Conservation (phyloP, 2,329 filamentous ascomycete species). For the Fusarium veterinarium region DNA sequence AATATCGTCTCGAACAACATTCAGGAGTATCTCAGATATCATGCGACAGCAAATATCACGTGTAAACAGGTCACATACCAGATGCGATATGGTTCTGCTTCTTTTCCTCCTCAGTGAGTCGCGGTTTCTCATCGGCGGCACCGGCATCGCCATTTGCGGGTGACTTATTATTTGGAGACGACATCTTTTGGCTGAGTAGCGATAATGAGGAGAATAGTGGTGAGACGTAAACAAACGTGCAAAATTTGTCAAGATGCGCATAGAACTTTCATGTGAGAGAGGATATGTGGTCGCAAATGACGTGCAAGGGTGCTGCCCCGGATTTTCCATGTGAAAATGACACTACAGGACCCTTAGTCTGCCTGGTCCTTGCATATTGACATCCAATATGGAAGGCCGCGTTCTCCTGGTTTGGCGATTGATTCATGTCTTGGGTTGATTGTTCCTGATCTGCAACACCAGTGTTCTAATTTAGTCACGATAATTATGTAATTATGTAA, state of each 20-base stretch:
- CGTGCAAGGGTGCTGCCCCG: conserved; percentile 49
- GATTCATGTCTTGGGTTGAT: neutral
- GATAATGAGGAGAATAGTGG: neutral
- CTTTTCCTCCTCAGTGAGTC: conserved; percentile 65
- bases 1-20: too few species aligned
- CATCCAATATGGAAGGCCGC: conserved; percentile 25
- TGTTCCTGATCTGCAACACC: conserved; percentile 21
- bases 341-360: conserved; percentile 33
- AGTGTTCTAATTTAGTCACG: neutral
- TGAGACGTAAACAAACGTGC: neutral
- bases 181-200: conserved; percentile 30
- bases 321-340: conserved; percentile 46
- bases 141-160: conserved; percentile 37
- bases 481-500: neutral
- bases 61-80: conserved; percentile 50
- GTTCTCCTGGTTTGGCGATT: neutral
- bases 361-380: conserved; percentile 40
- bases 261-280: conserved; percentile 21
- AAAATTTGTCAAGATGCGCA: neutral
- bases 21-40: neutral
- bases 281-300: conserved; percentile 32
- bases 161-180: conserved; percentile 48
- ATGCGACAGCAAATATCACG: neutral
- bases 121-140: conserved; percentile 59
- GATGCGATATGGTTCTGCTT: conserved; percentile 67